Conservation (phyloP, 495 filamentous ascomycete species). For the Aspergillus asperescens region DNA sequence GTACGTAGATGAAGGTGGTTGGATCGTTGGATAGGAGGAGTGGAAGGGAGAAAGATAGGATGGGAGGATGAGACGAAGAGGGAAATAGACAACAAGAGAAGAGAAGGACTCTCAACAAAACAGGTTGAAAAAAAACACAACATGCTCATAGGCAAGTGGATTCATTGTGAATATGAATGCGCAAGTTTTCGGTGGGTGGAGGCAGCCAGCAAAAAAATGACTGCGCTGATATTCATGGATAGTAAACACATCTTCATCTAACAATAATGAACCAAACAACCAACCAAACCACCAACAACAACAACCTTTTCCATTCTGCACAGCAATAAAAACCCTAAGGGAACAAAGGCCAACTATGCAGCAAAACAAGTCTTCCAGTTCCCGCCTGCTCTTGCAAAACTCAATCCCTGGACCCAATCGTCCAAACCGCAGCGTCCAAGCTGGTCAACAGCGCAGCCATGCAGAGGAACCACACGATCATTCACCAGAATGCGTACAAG, state of each 20-base stretch:
- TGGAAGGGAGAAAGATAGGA: background rate
- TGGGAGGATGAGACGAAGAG: background rate
- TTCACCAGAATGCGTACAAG: slow-evolving; percentile 75
- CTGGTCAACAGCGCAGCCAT: slow-evolving; percentile 60
- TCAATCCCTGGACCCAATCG: slow-evolving; percentile 64
- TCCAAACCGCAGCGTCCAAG: slow-evolving; percentile 60
- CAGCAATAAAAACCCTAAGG: background rate
- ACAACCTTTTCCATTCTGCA: background rate
- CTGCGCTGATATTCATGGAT: background rate
- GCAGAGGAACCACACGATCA: slow-evolving; percentile 67
- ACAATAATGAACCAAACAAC: background rate
- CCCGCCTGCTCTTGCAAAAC: slow-evolving; percentile 64
- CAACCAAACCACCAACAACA: too few species aligned
- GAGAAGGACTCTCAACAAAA: too few species aligned
- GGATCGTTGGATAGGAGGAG: background rate
- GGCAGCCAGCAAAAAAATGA: background rate
- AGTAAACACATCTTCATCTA: background rate
- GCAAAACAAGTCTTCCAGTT: slow-evolving; percentile 66
- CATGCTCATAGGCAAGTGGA: background rate
- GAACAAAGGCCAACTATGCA: background rate
- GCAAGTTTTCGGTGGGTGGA: background rate
- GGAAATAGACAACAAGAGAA: too few species aligned
- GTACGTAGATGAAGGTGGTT: background rate
- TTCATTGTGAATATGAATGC: background rate
- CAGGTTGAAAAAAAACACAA: background rate